Evolutionary conservation across 139 green algal species (phyloP).

Genomic region (Chlamydomonas sp.): DNA sequence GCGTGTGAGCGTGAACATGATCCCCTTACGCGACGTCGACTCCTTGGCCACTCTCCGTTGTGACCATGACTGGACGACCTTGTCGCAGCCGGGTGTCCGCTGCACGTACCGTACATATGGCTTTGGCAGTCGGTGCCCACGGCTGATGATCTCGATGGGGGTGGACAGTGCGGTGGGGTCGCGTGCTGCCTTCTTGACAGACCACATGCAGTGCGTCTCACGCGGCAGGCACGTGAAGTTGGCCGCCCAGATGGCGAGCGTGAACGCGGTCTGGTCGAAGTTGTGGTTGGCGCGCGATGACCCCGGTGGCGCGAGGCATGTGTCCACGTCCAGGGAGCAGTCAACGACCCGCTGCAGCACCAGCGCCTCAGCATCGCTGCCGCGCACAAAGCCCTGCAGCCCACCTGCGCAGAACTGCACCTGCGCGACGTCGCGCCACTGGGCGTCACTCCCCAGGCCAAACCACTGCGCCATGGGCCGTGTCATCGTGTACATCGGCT

Average conservation of each 20-base stretch:
- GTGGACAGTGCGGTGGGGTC: neutral
- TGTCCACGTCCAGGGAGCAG: conserved; percentile 16
- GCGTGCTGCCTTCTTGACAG: conserved; percentile 21
- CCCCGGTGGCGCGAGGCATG: conserved; percentile 27
- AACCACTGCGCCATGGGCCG: conserved; percentile 10
- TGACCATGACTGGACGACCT: too few relatives aligned
- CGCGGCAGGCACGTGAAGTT: conserved; percentile 29
- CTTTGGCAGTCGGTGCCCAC: conserved; percentile 22
- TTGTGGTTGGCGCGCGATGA: conserved; percentile 22
- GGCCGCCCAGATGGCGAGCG: conserved; percentile 15
- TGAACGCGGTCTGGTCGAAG: conserved; percentile 35
- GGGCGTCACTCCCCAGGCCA: neutral
- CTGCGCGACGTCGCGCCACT: neutral
- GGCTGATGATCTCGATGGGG: conserved; percentile 21
- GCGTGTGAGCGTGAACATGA: neutral
- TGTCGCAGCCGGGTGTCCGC: neutral
- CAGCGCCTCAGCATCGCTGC: conserved; percentile 23
- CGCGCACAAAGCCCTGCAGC: conserved; percentile 20
- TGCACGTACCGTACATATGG: neutral
- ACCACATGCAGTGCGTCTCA: conserved; percentile 13
- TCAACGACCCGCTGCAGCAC: conserved; percentile 21
- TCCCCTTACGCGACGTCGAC: neutral
- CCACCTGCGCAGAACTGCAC: conserved; percentile 24
- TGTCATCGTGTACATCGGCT: conserved; percentile 24
- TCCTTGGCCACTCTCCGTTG: conserved; percentile 4